Base-by-base conservation (phyloP, 2,329 filamentous ascomycete genomes). In the Parafenestella ontariensis region DNA sequence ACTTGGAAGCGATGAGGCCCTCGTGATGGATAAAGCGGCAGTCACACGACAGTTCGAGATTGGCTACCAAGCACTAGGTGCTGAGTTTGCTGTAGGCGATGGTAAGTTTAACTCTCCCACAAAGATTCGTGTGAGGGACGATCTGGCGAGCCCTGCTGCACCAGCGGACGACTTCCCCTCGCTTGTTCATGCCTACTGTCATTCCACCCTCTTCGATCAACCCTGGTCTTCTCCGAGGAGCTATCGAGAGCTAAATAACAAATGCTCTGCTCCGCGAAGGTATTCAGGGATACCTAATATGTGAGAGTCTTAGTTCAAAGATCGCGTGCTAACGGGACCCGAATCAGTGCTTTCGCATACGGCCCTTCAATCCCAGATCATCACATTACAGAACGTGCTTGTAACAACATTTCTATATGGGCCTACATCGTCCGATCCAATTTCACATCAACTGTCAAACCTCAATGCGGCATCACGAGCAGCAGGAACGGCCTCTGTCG, bases 331-430 rank as follows among this genome's bases (percentile, higher is more conserved):
- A 11, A 49, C 20, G 34, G 45, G 6, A 47, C 9, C 5, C 13
- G 13, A n/a, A 24, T 10, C 33, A 75, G 73, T 71, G 7, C 52
- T 67, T 28, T 65, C 72, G 15, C 69, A 74, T 46, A 65, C 66
- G 10, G 69, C 59, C 4, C 62, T 75, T 10, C 73, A 75, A 45
- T 67, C 69, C 3, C 68, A 74, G 34, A 72, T 75, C 37, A 75
- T 75, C n/a, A 62, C 58, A 8, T 63, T 75, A 1, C 73, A 75
- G 49, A 68, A 62, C 10, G 62, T 67, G 1, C 49, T 75, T 13
- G 64, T 75, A 9, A 68, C 61, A 1, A 73, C 67, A 1, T 73
- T 74, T 48, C 59, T 75, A 2, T 75, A 75, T 47, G 73, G 73
- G 6, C 73, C 73, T 18, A 69, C 69, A 9, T 74, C 70, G 9